phyloP scores from a whole-genome alignment of 2,329 filamentous ascomycete species.

The Biscogniauxia sp. region DNA sequence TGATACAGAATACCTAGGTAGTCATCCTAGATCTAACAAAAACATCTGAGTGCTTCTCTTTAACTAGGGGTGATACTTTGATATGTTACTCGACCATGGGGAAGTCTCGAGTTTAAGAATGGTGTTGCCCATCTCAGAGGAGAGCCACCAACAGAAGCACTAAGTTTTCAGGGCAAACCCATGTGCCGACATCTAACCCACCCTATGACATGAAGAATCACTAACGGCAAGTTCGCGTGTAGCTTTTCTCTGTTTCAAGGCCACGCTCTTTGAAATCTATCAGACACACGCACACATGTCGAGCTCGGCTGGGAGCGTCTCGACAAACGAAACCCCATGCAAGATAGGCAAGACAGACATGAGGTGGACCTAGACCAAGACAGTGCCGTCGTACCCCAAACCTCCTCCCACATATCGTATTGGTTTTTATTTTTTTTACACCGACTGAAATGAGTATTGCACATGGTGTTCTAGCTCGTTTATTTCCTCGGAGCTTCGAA shows the following conservation, averaged over 20 bases:
- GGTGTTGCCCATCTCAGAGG: too few species aligned
- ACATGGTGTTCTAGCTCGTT: not conserved
- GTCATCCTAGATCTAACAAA: too few species aligned
- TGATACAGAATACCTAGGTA: too few species aligned
- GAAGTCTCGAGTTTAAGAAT: too few species aligned
- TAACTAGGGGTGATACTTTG: too few species aligned
- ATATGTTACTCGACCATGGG: too few species aligned
- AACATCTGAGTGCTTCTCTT: too few species aligned
- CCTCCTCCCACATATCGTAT: not conserved
- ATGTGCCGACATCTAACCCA: not conserved
- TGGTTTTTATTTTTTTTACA: too few species aligned
- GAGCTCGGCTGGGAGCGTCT: not conserved
- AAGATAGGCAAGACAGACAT: not conserved
- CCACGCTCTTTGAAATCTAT: not conserved
- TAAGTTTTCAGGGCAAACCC: not conserved
- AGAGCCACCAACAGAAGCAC: not conserved
- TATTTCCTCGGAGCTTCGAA: not conserved
- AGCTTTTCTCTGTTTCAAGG: not conserved
- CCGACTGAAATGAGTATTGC: not conserved
- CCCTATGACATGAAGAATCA: not conserved
- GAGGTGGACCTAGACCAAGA: not conserved
- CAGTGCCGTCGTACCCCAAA: not conserved
- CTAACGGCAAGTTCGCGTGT: not conserved
- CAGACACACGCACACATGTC: not conserved
- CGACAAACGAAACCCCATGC: not conserved